Percentiles rank a stretch among this genome's conserved stretches.
phyloP scores from a whole-genome alignment of 1,139 yeast species.

The Candida sanyaensis region DNA sequence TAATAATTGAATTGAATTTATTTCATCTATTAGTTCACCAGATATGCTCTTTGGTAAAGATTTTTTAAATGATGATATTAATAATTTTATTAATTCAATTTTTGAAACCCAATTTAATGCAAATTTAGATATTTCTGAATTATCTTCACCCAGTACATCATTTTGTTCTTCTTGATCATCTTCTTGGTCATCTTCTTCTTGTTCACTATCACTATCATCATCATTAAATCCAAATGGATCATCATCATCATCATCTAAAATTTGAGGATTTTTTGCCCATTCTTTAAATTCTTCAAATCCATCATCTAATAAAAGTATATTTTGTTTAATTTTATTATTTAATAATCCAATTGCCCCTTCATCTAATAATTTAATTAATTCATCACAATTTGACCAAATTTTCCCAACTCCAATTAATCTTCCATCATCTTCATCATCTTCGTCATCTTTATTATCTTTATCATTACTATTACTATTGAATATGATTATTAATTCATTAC shows the following conservation, averaged over 20 bases:
- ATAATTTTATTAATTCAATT: conserved; percentile 54
- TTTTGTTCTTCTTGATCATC: conserved; percentile 26
- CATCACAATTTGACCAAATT: conserved; percentile 64
- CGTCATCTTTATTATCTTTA: conserved; percentile 9
- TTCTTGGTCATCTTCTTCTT: conserved; percentile 31
- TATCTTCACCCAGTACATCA: conserved; percentile 7
- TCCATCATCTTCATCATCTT: conserved; percentile 22
- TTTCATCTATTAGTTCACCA: conserved; percentile 36
- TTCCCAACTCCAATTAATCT: conserved; percentile 63
- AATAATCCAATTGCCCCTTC: conserved; percentile 56
- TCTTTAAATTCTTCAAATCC: conserved; percentile 65
- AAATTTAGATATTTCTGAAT: conserved; percentile 34
- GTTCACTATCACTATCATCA: too few species aligned
- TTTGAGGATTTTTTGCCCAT: conserved; percentile 64
- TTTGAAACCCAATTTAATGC: conserved; percentile 53
- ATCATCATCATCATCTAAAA: conserved; percentile 45
- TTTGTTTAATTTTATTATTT: conserved; percentile 44
- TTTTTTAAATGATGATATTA: conserved; percentile 55
- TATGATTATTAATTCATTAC: conserved; percentile 29
- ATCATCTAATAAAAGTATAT: conserved; percentile 55
- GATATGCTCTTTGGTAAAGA: conserved; percentile 48
- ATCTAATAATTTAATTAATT: conserved; percentile 35
- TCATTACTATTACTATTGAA: conserved; percentile 15
- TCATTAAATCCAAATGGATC: conserved; percentile 47
- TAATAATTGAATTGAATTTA: conserved; percentile 30